Evolutionary conservation across 2,329 filamentous ascomycete genomes (phyloP).

Genomic region (Cytospora leucostoma): DNA sequence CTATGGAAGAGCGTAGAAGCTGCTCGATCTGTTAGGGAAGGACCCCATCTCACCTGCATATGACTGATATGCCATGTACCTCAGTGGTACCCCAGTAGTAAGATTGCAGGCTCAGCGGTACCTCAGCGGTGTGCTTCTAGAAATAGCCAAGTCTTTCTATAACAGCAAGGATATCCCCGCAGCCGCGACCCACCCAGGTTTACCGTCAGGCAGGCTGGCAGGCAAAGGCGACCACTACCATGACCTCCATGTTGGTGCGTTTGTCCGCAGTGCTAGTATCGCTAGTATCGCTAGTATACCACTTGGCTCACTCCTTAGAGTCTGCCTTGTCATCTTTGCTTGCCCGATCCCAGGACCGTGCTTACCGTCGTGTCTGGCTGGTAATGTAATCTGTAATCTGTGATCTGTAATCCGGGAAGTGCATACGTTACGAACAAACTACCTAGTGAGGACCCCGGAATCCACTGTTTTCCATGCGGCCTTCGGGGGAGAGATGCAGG

Average conservation of each 20-base stretch:
- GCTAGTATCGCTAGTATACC: no score
- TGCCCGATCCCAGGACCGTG: no score
- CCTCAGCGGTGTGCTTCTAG: neutral
- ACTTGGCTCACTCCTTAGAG: no score
- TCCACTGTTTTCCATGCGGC: neutral
- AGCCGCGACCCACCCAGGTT: neutral
- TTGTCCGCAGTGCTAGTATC: no score
- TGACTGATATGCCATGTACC: neutral
- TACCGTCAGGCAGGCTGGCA: neutral
- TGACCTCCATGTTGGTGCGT: no score
- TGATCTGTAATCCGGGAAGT: neutral
- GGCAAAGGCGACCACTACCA: neutral
- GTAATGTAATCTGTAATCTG: no score
- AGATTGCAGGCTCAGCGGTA: no score
- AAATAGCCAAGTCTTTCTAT: neutral
- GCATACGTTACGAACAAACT: no score
- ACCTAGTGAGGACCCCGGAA: neutral
- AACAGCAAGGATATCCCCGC: neutral
- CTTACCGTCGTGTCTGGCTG: no score
- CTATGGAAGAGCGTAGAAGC: conserved; percentile 26
- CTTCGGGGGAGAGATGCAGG: neutral
- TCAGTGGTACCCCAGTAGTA: neutral
- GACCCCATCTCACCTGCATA: neutral
- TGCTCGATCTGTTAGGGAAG: conserved; percentile 25
- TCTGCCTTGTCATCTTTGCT: no score